phyloP scores from a whole-genome alignment of 1,139 yeast species.

The Yamadazyma diddensiae region DNA sequence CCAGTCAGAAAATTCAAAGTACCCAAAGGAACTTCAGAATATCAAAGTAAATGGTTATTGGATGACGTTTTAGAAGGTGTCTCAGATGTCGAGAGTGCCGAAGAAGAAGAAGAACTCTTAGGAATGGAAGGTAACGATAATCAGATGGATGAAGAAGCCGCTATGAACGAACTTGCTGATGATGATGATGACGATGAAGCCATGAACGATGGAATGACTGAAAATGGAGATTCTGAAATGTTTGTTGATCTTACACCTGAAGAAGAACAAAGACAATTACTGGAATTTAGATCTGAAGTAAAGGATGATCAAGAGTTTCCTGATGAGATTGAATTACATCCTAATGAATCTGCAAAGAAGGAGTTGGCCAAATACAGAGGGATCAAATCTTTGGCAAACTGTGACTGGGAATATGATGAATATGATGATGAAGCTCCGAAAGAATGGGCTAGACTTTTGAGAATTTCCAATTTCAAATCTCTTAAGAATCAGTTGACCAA shows the following conservation, averaged over 20 bases:
- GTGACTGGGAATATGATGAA: slow-evolving; percentile 89
- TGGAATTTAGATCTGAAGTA: slow-evolving; percentile 64
- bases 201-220: slow-evolving; percentile 31
- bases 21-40: slow-evolving; percentile 90
- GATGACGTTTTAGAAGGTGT: slow-evolving; percentile 50
- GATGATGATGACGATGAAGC: slow-evolving; percentile 21
- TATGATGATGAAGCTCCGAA: slow-evolving; percentile 70
- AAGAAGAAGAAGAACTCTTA: slow-evolving; percentile 24
- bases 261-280: slow-evolving; percentile 78
- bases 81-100: slow-evolving; percentile 54
- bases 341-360: slow-evolving; percentile 71
- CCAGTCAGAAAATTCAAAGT: slow-evolving; percentile 40
- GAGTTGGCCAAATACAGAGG: slow-evolving; percentile 80
- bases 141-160: slow-evolving; percentile 18
- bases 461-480: slow-evolving; percentile 75
- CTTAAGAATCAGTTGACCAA: slow-evolving; percentile 70
- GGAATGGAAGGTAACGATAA: slow-evolving; percentile 20
- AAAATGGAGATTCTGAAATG: slow-evolving; percentile 50
- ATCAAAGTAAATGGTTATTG: slow-evolving; percentile 90
- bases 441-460: slow-evolving; percentile 72
- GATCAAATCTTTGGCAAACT: slow-evolving; percentile 72
- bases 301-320: slow-evolving; percentile 91
- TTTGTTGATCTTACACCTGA: slow-evolving; percentile 75
- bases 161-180: slow-evolving; percentile 15
- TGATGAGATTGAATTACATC: slow-evolving; percentile 86